These are phyloP conservation scores for Terfezia claveryi DNA, from an alignment of 495 filamentous ascomycete species.

Conservation along the genomic window DNA sequence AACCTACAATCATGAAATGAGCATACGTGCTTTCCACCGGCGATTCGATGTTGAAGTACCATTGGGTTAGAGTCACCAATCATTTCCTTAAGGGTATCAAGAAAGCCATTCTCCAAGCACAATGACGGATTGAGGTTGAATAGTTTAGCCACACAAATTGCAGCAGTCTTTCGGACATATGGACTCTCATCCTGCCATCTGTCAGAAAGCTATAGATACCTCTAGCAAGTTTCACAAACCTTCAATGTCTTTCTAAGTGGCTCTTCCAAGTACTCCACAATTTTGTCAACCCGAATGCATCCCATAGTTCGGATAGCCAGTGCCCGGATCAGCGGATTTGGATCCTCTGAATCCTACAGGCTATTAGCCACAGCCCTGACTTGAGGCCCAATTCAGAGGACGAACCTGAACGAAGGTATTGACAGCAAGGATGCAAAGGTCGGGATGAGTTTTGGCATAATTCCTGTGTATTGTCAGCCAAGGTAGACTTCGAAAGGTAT, in stretches of 20 bases:
- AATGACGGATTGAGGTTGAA: conserved; percentile 82
- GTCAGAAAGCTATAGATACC: conserved; percentile 49
- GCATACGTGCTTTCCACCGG: no score
- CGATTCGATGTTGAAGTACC: conserved; percentile 23
- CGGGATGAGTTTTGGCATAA: conserved; percentile 97
- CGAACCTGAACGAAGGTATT: conserved; percentile 80
- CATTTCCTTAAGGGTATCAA: conserved; percentile 88
- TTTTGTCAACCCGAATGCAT: conserved; percentile 95
- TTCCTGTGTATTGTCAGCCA: conserved; percentile 38
- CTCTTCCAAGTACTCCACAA: conserved; percentile 99
- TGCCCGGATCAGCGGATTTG: conserved; percentile 85
- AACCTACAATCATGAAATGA: conserved; percentile 19
- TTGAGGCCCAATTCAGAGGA: neutral
- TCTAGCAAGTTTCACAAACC: conserved; percentile 83
- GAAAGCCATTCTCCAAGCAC: conserved; percentile 90
- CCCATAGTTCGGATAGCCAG: conserved; percentile 98
- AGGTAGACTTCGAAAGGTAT: neutral
- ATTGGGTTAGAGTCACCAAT: conserved; percentile 96
- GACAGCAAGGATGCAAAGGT: conserved; percentile 95
- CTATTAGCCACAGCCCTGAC: neutral
- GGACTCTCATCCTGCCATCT: conserved; percentile 65
- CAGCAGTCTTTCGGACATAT: conserved; percentile 94
- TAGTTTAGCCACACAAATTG: conserved; percentile 92
- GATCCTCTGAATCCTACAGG: conserved; percentile 69
- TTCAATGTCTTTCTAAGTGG: conserved; percentile 86